A percentile compares a stretch with the other conserved stretches of the same genome.
phyloP scores from a whole-genome alignment of 768 basidiomycete genomes.

The Strobilomyces dryophilus region DNA sequence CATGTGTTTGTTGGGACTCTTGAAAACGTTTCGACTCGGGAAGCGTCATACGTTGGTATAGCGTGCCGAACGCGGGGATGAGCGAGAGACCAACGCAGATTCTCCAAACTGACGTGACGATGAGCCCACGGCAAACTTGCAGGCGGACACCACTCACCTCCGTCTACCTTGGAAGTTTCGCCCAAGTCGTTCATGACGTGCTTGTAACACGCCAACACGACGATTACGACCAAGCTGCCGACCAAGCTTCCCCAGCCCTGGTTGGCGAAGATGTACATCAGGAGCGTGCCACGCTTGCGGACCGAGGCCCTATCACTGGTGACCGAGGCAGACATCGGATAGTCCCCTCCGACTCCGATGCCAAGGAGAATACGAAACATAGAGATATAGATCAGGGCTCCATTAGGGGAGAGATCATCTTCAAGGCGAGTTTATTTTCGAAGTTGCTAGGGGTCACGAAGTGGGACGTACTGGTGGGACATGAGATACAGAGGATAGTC shows the following conservation, averaged over 20 bases:
- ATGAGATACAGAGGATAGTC: slow-evolving; percentile 64
- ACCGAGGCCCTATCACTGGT: slow-evolving; percentile 64
- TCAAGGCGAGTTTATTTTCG: slow-evolving; percentile 2
- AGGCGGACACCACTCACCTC: slow-evolving; percentile 40
- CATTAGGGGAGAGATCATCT: slow-evolving; percentile 48
- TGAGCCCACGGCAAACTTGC: background rate
- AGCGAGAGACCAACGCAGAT: slow-evolving; percentile 73
- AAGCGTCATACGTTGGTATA: slow-evolving; percentile 73
- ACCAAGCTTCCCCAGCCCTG: slow-evolving; percentile 76
- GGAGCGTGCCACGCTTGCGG: slow-evolving; percentile 64
- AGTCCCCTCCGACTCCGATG: slow-evolving; percentile 76
- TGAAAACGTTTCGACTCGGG: slow-evolving; percentile 61
- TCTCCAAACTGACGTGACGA: slow-evolving; percentile 51
- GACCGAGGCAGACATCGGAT: slow-evolving; percentile 71
- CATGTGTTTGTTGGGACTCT: slow-evolving; percentile 33
- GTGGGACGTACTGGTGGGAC: slow-evolving; percentile 48
- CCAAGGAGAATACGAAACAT: slow-evolving; percentile 72
- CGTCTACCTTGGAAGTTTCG: slow-evolving; percentile 63
- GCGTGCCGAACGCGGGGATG: slow-evolving; percentile 67
- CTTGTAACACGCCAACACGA: slow-evolving; percentile 63
- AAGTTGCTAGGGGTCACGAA: background rate
- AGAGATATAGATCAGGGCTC: slow-evolving; percentile 57
- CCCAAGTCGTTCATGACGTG: slow-evolving; percentile 55
- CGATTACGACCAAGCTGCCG: slow-evolving; percentile 57
- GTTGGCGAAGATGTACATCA: slow-evolving; percentile 74